Evolutionary conservation across 768 basidiomycete species (phyloP).

Genomic region (Dioszegia hungarica): DNA sequence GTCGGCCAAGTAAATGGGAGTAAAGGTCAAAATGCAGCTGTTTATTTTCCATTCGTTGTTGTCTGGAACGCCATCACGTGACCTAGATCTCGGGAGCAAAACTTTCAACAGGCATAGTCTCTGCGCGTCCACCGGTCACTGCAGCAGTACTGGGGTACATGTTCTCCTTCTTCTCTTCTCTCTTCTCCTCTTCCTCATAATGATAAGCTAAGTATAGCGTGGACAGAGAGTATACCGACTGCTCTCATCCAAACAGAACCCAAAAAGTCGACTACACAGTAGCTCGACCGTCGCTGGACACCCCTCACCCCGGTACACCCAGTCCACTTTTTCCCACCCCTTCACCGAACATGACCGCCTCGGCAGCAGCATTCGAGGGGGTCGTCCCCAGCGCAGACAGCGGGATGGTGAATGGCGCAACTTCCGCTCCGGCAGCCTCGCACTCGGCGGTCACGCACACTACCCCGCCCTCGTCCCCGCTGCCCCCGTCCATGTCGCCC

Average conservation of each 20-base stretch:
- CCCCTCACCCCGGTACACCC: no score
- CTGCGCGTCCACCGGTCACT: not conserved
- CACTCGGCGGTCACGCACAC: slow-evolving; percentile 26
- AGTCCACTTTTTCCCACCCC: not conserved
- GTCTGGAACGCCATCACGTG: no score
- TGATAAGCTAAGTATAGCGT: not conserved
- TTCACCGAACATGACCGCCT: not conserved
- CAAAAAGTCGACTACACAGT: not conserved
- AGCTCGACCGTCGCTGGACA: not conserved
- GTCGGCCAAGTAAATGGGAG: no score
- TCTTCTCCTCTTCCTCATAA: slow-evolving; percentile 6
- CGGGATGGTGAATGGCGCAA: slow-evolving; percentile 18
- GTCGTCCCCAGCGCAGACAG: slow-evolving; percentile 32
- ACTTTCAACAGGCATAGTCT: no score
- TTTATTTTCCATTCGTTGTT: not conserved
- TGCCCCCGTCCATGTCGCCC: slow-evolving; percentile 10
- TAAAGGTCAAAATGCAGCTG: no score
- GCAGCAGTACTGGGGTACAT: not conserved
- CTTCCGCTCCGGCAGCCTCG: slow-evolving; percentile 22
- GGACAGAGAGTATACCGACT: not conserved
- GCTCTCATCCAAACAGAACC: not conserved
- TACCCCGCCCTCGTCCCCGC: slow-evolving; percentile 28
- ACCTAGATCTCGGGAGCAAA: no score
- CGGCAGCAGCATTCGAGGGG: slow-evolving; percentile 18
- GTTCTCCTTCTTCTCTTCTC: slow-evolving; percentile 7